Percentiles rank a stretch among this genome's conserved stretches.
Evolutionary conservation across 257 asterid species (phyloP).

Genomic region (Anisodus tanguticus): DNA sequence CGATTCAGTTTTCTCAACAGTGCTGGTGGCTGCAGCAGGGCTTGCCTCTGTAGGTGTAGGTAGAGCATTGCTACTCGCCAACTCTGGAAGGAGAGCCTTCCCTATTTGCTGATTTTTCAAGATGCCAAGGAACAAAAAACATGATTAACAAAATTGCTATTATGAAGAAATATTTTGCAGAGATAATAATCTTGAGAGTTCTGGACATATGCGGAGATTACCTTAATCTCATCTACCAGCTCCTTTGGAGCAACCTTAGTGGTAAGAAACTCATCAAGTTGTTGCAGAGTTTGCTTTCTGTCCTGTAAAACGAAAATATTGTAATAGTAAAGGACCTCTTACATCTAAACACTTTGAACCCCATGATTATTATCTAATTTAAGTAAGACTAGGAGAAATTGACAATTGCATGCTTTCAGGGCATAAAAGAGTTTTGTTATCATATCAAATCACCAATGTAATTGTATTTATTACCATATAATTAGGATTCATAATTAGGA

Average conservation of each 20-base stretch:
- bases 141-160: background rate
- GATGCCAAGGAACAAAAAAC: background rate
- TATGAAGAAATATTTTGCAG: background rate
- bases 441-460: too few species aligned
- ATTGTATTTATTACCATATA: too few species aligned
- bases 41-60: conserved; percentile 62
- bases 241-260: conserved; percentile 79
- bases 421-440: background rate
- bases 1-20: conserved; percentile 49
- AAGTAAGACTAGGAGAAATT: background rate
- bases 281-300: conserved; percentile 74
- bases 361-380: background rate
- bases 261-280: conserved; percentile 71
- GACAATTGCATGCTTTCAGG: background rate
- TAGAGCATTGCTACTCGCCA: conserved; percentile 57
- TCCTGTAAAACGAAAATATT: conserved; percentile 61
- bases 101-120: conserved; percentile 70
- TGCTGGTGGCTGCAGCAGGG: conserved; percentile 41
- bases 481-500: too few species aligned
- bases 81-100: conserved; percentile 75
- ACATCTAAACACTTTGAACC: background rate
- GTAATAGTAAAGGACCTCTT: conserved; percentile 6
- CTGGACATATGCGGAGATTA: conserved; percentile 30
- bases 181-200: background rate
- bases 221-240: conserved; percentile 90